phyloP scores from a whole-genome alignment of 1,284 basidiomycete genomes.

The Laetiporus sulphureus region DNA sequence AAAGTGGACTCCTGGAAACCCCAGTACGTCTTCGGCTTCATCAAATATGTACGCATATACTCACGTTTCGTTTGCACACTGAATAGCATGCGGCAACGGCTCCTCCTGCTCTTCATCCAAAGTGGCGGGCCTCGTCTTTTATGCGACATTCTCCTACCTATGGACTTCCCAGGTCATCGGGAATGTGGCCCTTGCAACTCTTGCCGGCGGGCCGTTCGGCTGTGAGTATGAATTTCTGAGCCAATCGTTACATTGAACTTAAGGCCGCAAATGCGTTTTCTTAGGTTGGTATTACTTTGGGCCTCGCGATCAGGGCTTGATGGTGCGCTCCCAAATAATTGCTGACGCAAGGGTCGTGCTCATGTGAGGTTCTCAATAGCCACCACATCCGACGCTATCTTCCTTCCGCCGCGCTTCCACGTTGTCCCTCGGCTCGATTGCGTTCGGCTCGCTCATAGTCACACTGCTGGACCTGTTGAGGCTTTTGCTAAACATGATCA shows the following conservation, averaged over 20 bases:
- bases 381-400: conserved; percentile 63
- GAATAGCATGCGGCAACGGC: conserved; percentile 32
- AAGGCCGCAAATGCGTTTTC: neutral
- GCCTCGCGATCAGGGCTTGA: conserved; percentile 50
- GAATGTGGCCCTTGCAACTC: conserved; percentile 74
- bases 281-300: conserved; percentile 72
- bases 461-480: conserved; percentile 77
- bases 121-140: conserved; percentile 71
- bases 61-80: neutral
- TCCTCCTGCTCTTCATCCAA: conserved; percentile 44
- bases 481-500: conserved; percentile 57
- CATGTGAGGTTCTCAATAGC: conserved; percentile 32
- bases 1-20: conserved; percentile 73
- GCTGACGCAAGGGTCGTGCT: no score
- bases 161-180: conserved; percentile 80
- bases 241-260: neutral
- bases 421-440: conserved; percentile 82
- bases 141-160: conserved; percentile 74
- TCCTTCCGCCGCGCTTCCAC: conserved; percentile 81
- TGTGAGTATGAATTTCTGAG: conserved; percentile 26
- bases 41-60: neutral
- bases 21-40: conserved; percentile 35
- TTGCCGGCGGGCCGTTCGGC: conserved; percentile 68
- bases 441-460: conserved; percentile 86
- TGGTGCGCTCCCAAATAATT: conserved; percentile 44